These are phyloP conservation scores for Neurospora sp. DNA, from an alignment of 495 filamentous ascomycete species.

Conservation along the genomic window DNA sequence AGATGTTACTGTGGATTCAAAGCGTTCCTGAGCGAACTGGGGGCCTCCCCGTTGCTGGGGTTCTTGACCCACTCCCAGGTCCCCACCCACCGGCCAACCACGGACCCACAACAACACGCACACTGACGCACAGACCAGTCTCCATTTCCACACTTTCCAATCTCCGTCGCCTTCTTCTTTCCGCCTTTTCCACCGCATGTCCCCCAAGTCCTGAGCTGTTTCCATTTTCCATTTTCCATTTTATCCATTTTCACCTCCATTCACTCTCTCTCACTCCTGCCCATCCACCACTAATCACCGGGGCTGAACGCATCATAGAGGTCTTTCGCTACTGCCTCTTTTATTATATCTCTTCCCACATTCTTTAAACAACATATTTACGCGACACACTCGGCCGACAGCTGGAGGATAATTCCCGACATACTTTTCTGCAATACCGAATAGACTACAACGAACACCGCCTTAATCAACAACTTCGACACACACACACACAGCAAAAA, in stretches of 20 bases:
- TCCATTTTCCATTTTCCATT: not conserved
- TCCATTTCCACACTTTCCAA: not conserved
- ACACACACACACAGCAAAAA: conserved; percentile 15
- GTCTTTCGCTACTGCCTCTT: not conserved
- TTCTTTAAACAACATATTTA: not conserved
- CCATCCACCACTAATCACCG: not conserved
- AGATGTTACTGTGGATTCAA: no score
- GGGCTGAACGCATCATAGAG: not conserved
- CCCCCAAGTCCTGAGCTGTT: not conserved
- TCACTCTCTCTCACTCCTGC: not conserved
- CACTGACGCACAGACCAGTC: not conserved
- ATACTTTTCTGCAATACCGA: not conserved
- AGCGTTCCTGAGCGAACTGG: not conserved
- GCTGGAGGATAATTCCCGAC: not conserved
- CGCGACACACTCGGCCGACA: not conserved
- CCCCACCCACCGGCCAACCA: not conserved
- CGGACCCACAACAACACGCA: not conserved
- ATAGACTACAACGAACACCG: not conserved
- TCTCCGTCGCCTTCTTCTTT: not conserved
- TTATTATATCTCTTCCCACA: not conserved
- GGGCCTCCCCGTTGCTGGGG: not conserved
- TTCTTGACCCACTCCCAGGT: not conserved
- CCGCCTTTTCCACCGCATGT: not conserved
- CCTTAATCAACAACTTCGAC: not conserved
- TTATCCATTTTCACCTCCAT: not conserved